A percentile compares a stretch with the other conserved stretches of the same genome.
These are phyloP conservation scores for Tolypocladium tundrense DNA, from an alignment of 2,329 filamentous ascomycete genomes.

Conservation along the genomic window DNA sequence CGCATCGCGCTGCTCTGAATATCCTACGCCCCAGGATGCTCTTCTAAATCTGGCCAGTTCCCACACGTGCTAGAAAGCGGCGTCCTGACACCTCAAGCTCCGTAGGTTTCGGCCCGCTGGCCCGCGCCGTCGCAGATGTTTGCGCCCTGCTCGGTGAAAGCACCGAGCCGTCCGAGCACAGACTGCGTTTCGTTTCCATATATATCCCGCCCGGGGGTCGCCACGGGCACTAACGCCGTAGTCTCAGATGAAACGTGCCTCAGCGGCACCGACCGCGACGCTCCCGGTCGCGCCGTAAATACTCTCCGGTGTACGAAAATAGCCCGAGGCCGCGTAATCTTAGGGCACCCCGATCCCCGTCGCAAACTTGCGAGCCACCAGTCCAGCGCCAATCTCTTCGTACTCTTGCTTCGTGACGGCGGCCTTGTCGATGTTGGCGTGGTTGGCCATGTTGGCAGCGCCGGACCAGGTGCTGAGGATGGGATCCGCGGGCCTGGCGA, in stretches of 20 bases:
- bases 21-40: neutral
- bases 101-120: neutral
- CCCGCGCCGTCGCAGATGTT: neutral
- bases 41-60: neutral
- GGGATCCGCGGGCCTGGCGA: constrained; percentile 60
- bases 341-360: constrained; percentile 6
- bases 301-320: neutral
- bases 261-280: neutral
- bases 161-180: neutral
- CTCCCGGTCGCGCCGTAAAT: neutral
- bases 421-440: constrained; percentile 55
- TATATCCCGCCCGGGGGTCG: neutral
- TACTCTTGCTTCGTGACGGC: constrained; percentile 86
- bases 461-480: constrained; percentile 78
- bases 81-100: neutral
- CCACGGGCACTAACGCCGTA: neutral
- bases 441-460: constrained; percentile 64
- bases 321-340: neutral
- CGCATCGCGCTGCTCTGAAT: neutral
- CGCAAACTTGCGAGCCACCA: constrained; percentile 64
- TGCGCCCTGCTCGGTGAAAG: neutral
- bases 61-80: neutral
- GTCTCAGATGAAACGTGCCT: neutral
- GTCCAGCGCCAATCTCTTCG: constrained; percentile 68
- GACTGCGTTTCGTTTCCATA: neutral